Percentiles rank a stretch among this genome's conserved stretches.
Evolutionary conservation across 1,139 yeast genomes (phyloP).

Genomic region (Taphrina sp.): DNA sequence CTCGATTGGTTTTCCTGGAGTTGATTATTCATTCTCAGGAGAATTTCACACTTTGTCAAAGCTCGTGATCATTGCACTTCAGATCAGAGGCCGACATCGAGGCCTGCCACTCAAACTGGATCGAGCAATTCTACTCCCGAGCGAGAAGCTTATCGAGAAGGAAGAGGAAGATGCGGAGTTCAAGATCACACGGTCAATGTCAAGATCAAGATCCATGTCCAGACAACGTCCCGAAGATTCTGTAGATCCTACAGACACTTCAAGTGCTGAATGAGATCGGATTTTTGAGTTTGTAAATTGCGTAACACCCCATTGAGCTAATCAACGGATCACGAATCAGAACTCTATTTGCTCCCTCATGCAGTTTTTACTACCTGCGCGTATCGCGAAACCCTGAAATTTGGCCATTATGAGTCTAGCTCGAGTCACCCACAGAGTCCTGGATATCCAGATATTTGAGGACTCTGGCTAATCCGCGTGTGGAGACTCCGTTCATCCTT

Average conservation of each 20-base stretch:
- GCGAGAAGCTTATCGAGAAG: constrained; percentile 62
- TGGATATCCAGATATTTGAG: no score
- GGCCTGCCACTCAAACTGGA: constrained; percentile 92
- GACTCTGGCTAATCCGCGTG: no score
- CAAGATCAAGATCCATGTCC: constrained; percentile 1
- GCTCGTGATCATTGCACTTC: constrained; percentile 78
- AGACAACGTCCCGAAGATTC: no score
- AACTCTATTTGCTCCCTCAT: no score
- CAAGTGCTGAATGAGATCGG: not conserved
- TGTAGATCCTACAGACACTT: not conserved
- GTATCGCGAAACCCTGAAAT: no score
- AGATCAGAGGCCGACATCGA: constrained; percentile 94
- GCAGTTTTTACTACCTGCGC: no score
- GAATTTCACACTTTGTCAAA: constrained; percentile 73
- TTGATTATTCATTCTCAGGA: constrained; percentile 67
- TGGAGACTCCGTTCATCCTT: no score
- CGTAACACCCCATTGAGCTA: no score
- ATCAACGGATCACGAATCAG: no score
- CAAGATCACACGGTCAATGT: constrained; percentile 3
- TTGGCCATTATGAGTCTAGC: no score
- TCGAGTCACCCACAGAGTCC: no score
- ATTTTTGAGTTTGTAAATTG: no score
- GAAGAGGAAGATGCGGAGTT: constrained; percentile 34
- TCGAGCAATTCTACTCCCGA: constrained; percentile 87
- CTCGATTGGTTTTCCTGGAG: constrained; percentile 52